A percentile compares a stretch with the other conserved stretches of the same genome.
phyloP scores from a whole-genome alignment of 768 basidiomycete genomes.

The Daedalea quercina region DNA sequence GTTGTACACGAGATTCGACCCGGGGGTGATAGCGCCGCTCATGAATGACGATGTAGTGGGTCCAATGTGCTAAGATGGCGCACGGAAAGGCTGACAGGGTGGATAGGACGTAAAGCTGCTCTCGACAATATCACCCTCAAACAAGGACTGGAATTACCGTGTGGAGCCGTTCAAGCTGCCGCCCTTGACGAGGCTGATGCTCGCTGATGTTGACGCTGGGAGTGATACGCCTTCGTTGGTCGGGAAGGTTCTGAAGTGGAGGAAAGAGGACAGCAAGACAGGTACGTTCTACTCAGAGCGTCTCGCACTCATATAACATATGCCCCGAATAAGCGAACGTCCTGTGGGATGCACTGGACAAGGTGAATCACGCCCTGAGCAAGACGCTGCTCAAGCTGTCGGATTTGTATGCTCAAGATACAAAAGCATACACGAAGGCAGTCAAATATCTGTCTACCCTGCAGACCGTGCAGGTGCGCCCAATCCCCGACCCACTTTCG shows the following conservation, averaged over 20 bases:
- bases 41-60: conserved; percentile 52
- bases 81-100: too few relatives aligned
- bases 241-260: conserved; percentile 87
- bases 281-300: conserved; percentile 30
- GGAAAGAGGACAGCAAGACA: conserved; percentile 51
- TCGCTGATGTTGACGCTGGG: conserved; percentile 95
- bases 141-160: conserved; percentile 66
- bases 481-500: background rate
- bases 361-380: conserved; percentile 55
- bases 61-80: conserved; percentile 1
- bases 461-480: conserved; percentile 48
- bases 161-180: conserved; percentile 76
- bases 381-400: conserved; percentile 45
- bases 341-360: conserved; percentile 60
- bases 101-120: conserved; percentile 27
- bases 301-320: background rate
- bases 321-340: conserved; percentile 39
- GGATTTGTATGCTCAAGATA: conserved; percentile 39
- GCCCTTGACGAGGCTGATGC: conserved; percentile 72
- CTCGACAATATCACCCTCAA: conserved; percentile 54
- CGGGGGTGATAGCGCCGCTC: conserved; percentile 55
- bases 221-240: conserved; percentile 95
- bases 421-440: conserved; percentile 43
- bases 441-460: conserved; percentile 58
- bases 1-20: conserved; percentile 82